Conservation (phyloP, 495 filamentous ascomycete genomes). For the Tetracladium marchalianum region DNA sequence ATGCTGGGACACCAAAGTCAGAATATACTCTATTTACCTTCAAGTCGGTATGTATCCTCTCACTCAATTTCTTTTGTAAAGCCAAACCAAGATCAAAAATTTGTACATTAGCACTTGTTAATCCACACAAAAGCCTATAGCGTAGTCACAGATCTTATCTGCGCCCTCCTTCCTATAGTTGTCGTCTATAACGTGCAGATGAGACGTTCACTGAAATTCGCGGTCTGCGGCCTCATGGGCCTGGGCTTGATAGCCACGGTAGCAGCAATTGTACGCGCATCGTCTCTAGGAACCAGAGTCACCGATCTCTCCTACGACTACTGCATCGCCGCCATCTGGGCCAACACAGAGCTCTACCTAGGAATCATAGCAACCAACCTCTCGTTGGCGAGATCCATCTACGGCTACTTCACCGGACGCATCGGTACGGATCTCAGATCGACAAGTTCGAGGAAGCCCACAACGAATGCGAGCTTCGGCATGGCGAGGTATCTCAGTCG, state of each 20-base stretch:
- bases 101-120: background rate
- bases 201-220: constrained; percentile 11
- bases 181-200: constrained; percentile 21
- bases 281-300: constrained; percentile 12
- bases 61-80: background rate
- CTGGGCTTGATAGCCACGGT: constrained; percentile 14
- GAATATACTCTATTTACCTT: constrained; percentile 22
- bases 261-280: constrained; percentile 10
- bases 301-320: constrained; percentile 18
- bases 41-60: constrained; percentile 14
- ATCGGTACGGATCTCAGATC: no score
- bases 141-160: constrained; percentile 21
- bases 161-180: constrained; percentile 19
- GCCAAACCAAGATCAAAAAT: background rate
- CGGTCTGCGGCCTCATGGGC: constrained; percentile 17
- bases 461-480: no score
- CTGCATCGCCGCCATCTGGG: constrained; percentile 21
- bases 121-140: constrained; percentile 14
- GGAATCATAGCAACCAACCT: constrained; percentile 22
- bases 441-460: no score
- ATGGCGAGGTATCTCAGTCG: no score
- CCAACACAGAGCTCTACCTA: constrained; percentile 20
- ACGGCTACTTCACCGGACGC: constrained; percentile 16
- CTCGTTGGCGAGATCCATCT: constrained; percentile 16
- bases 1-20: constrained; percentile 15